Evolutionary conservation across 441 rosid genomes (phyloP), one percentile per base, ranked within the genome.

Genomic region (Pelargonium australe): DNA sequence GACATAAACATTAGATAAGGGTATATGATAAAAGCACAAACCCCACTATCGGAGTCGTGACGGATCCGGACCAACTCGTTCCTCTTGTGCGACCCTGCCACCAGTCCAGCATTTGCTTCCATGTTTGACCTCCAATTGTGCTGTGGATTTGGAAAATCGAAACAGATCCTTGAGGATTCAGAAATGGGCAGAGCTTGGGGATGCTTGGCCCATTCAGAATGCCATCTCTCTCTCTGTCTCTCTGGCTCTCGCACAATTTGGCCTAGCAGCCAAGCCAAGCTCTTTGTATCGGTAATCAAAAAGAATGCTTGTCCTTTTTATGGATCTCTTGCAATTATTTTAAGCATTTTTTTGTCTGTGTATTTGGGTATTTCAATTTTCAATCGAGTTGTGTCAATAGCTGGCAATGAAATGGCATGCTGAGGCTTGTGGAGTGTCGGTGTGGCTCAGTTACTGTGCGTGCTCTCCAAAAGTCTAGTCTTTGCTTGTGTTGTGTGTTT

Each of bases 1-100:
- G 13, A 49, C 14, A 53, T n/a, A 53, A 31, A 31, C 37, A 31
- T 53, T 53, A 16, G 58, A 45, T 4, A 53, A n/a, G 58, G 58
- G 58, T 53, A 53, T 53, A 31, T 45, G 58, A 53, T 53, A 53
- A 8, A 23, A 13, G 53, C 16, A 2, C n/a, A 43, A 69, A 66
- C 72, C 87, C 76, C 86, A 91, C 98, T 81, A 90, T 76, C n/a
- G 87, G 86, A 80, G 68, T 77, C 67, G 89, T 97, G 72, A 89
- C 98, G 89, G 78, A 94, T 94, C 61, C 91, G 92, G 68, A 91
- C 81, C 73, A 94, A 88, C 93, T 94, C 98, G 73, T 94, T 91
- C 73, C 97, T 81, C 68, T 89, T 94, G 77, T 91, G 98, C 81
- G 98, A 94, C 79, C 98, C 98, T 44, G 98, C 97, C 82, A 94